Evolutionary conservation across 495 filamentous ascomycete species (phyloP).

Genomic region (Ramalina intermedia): DNA sequence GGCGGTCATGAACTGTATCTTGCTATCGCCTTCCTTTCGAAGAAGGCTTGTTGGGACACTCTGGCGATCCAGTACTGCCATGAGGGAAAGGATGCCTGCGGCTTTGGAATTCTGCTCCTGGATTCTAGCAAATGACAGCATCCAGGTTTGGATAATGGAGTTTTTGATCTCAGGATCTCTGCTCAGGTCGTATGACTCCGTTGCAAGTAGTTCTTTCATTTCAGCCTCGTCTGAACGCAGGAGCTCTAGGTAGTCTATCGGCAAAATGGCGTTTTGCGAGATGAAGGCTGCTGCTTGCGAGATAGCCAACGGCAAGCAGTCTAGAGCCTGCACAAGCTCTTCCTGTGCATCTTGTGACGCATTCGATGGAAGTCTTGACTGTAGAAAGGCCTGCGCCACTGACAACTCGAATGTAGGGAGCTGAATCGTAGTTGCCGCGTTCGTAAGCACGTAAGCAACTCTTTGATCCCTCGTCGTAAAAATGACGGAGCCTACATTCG

Average conservation of each 20-base stretch:
- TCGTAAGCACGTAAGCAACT: slow-evolving; percentile 14
- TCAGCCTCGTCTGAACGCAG: slow-evolving; percentile 20
- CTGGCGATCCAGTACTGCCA: slow-evolving; percentile 28
- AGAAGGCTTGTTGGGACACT: slow-evolving; percentile 25
- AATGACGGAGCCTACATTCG: slow-evolving; percentile 5
- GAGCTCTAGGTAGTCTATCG: slow-evolving; percentile 19
- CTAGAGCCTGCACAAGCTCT: slow-evolving; percentile 24
- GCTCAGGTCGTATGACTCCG: slow-evolving; percentile 26
- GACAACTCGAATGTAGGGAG: neutral
- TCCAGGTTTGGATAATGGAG: slow-evolving; percentile 30
- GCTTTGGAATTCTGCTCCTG: slow-evolving; percentile 17
- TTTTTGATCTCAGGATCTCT: slow-evolving; percentile 23
- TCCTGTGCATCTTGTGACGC: slow-evolving; percentile 16
- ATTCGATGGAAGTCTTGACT: slow-evolving; percentile 10
- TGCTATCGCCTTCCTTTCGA: neutral
- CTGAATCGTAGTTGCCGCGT: neutral
- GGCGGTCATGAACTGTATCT: slow-evolving; percentile 10
- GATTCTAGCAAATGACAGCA: slow-evolving; percentile 36
- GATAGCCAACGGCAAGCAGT: slow-evolving; percentile 32
- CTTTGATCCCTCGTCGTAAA: slow-evolving; percentile 20
- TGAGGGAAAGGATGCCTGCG: slow-evolving; percentile 27
- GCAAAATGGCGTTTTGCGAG: slow-evolving; percentile 19
- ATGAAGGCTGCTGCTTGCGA: slow-evolving; percentile 36
- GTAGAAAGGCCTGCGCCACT: slow-evolving; percentile 13
- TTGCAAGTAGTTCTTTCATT: slow-evolving; percentile 21